A percentile compares a stretch with the other conserved stretches of the same genome.
phyloP scores from a whole-genome alignment of 441 rosid genomes.

The Viola pubescens region DNA sequence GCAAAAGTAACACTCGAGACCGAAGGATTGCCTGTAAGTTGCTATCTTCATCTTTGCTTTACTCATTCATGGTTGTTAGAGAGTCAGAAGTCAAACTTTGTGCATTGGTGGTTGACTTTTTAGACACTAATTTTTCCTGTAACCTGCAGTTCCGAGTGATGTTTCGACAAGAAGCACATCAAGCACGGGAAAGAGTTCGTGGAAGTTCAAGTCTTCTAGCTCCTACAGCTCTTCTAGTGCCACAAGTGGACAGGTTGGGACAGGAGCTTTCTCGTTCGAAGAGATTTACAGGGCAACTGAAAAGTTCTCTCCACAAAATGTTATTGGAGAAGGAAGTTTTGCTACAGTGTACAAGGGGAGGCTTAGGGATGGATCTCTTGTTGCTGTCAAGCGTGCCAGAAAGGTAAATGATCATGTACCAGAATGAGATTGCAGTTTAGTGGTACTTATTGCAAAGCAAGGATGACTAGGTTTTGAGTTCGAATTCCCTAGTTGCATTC shows the following conservation, averaged over 20 bases:
- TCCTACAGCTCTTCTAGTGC: constrained; percentile 40
- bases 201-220: constrained; percentile 28
- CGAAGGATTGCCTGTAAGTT: constrained; percentile 50
- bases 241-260: constrained; percentile 30
- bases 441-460: no score
- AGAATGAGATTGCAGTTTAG: not conserved
- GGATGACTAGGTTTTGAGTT: no score
- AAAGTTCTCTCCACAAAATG: constrained; percentile 54
- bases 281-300: constrained; percentile 66
- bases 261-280: constrained; percentile 40
- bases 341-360: constrained; percentile 67
- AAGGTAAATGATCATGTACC: constrained; percentile 34
- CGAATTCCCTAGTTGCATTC: no score
- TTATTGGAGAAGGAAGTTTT: constrained; percentile 78
- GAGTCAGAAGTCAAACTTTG: not conserved
- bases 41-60: constrained; percentile 7
- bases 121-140: constrained; percentile 6
- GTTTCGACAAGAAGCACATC: constrained; percentile 48
- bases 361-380: constrained; percentile 65
- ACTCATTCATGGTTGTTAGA: not conserved
- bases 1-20: constrained; percentile 17
- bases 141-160: constrained; percentile 46
- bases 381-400: constrained; percentile 79
- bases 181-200: constrained; percentile 36
- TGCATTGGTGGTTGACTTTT: not conserved